Evolutionary conservation across 768 basidiomycete species (phyloP), one percentile per base, ranked within the genome.

Genomic region (Trichaptum fuscoviolaceum): DNA sequence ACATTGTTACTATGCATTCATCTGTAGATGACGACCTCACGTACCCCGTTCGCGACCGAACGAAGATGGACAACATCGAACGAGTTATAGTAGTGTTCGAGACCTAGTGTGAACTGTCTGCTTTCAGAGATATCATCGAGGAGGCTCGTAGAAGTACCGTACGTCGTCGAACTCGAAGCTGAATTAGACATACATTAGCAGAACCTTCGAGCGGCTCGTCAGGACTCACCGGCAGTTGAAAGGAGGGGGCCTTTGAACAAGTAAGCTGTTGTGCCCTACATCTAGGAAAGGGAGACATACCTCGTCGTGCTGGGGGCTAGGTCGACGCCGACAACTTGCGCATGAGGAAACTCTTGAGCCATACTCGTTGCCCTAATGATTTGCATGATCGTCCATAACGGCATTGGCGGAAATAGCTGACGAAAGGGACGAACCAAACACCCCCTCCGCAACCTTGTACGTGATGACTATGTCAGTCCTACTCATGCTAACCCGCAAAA

Each of bases 91-190:
- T 61, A 61, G 15, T 61, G 59, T 20, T 25, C 25, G 23, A 61
- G 59, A 25, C 59, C 59, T 34, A 61, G 30, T 15, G 24, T 61
- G 59, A 61, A 61, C 59, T 61, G 23, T 15, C 59, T 17, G 30
- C 30, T 34, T 17, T 61, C 30, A 61, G 59, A 25, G 5, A 61
- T 15, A 20, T 6, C 59, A 61, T 61, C 24, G 15, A 9, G 12
- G 24, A 12, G 3, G 15, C 3, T 24, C 3, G 23, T 25, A 3
- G 9, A 15, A 24, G 24, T 12, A 61, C 24, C 30, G 15, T 61
- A 61, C 59, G 23, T 61, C 59, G 59, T 61, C 59, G 23, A 61
- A 61, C 59, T 61, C 59, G 23, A 61, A 61, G 8, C 59, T 61
- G 57, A 4, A 4, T 9, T n/a, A 58, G 20, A 30, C 27, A 20